Conservation (phyloP, 2,329 filamentous ascomycete species). For the Fusarium aywerte region DNA sequence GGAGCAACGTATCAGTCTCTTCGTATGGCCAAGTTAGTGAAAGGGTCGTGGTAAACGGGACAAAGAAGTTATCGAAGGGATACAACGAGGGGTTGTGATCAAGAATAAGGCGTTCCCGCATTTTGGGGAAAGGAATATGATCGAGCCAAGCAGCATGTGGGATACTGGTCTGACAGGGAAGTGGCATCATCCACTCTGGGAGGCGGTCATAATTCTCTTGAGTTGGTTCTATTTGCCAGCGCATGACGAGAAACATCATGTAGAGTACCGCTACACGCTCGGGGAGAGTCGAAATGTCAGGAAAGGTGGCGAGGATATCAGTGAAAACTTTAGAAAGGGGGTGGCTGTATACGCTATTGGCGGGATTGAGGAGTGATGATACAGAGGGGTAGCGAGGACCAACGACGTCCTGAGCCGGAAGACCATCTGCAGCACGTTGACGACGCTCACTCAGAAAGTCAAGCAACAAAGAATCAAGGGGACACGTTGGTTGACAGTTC, state of each 20-base stretch:
- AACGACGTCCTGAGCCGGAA: constrained; percentile 71
- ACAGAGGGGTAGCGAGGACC: constrained; percentile 85
- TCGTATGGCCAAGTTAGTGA: constrained; percentile 88
- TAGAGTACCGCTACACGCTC: constrained; percentile 86
- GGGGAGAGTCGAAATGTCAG: constrained; percentile 79
- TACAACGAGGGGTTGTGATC: constrained; percentile 62
- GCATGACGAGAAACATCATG: constrained; percentile 87
- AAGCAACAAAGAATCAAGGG: constrained; percentile 81
- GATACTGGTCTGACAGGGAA: constrained; percentile 71
- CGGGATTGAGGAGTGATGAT: constrained; percentile 79
- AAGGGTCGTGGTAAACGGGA: constrained; percentile 81
- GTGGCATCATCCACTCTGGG: constrained; percentile 77
- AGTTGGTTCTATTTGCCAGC: constrained; percentile 85
- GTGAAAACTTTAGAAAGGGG: constrained; percentile 87
- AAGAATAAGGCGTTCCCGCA: constrained; percentile 74
- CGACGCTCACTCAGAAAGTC: constrained; percentile 79
- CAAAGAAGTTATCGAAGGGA: constrained; percentile 83
- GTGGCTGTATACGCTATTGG: constrained; percentile 71
- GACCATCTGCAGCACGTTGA: constrained; percentile 72
- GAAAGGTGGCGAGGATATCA: constrained; percentile 86
- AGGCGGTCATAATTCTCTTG: constrained; percentile 82
- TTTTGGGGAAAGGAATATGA: constrained; percentile 79
- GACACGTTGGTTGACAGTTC: constrained; percentile 76
- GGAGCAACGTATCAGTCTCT: constrained; percentile 73
- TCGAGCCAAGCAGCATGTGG: constrained; percentile 86